Base-by-base conservation (phyloP, 371 early-diverging fungal genomes). In the Mortierella sp. region DNA sequence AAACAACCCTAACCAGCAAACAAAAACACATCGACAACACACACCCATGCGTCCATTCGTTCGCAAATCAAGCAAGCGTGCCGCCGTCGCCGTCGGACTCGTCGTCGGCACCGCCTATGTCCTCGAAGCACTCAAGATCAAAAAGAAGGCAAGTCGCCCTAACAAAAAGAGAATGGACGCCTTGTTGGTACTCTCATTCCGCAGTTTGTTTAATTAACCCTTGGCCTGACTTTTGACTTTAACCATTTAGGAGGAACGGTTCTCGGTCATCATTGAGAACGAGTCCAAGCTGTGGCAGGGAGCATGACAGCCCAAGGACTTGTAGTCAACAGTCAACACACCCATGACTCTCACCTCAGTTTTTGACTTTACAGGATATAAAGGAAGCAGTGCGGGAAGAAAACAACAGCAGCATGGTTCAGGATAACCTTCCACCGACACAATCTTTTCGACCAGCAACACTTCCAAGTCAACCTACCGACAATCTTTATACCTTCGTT, bases 231-330 rank as follows among this genome's bases (percentile, higher is more conserved):
- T 10, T 26, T 55, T 34, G 4, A 53, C n/a, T 31, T 44, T 44
- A 47, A 52, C 22, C 66, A 2, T 45, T 39, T 76, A 81, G 82
- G 82, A 81, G 71, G 82, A 81, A 22, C 82, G 82, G 22, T 74
- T 81, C 31, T 74, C 74, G 3, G 74, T 71, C 37, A 81, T 81
- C 45, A 77, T 81, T 43, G 82, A 81, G 43, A 74, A 71, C 47
- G 82, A 81, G 48, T 70, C 82, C 48, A 81, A 81, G 52, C 66
- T 77, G 22, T 81, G 82, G 82, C 82, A 81, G 37, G 82, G 77
- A 4, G 73, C 81, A 66, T 80, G 81, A 81, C 58, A 58, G 58
- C 58, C 58, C 34, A 34, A 58, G 58, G 58, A 31, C 19, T 8
- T 34, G 7, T 43, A 41, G 53, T 9, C 64, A 34, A 34, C 64